Base-by-base conservation (phyloP, 1,284 basidiomycete species). In the Sparassis latifolia region DNA sequence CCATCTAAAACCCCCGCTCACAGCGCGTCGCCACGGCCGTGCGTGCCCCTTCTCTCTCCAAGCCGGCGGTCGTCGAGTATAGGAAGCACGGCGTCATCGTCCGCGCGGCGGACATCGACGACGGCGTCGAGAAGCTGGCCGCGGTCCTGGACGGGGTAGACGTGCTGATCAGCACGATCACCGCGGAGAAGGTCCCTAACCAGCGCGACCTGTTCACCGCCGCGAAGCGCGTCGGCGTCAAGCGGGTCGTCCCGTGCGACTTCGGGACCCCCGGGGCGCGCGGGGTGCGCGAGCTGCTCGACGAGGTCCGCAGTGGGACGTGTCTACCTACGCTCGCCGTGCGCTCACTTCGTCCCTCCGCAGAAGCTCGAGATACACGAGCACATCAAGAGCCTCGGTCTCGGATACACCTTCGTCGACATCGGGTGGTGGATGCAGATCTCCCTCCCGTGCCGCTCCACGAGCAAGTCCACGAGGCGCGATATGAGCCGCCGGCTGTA, bases 371-470 rank as follows among this genome's bases (percentile, higher is more conserved):
- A 29, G 1, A 56, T 63, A 28, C 51, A 50, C 1, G 51, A 57
- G 2, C 56, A 42, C 44, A 32, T 62, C 43, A 40, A 53, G 42
- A 49, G 48, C 1, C 52, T 58, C 37, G 55, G 56, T 35, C 41
- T 60, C 12, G 47, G 51, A 5, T 54, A 63, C 45, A 63, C 61
- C 7, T 58, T 61, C 53, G 52, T 63, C 48, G 60, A 61, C 51
- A 54, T 61, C 48, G 61, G 61, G 33, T 63, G 59, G 58, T 63
- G 60, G 60, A 58, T 57, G 57, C 56, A 63, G 51, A 37, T 57
- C 33, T 27, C 44, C n/a, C 48, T 62, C 10, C 56, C 61, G 10
- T 32, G 43, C 7, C 33, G 47, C 10, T 20, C 48, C 5, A 50
- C 37, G 20, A 50, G 44, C 29, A 7, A 28, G 2, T 10, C 41